Conservation (phyloP, 192 early-diverging fungal genomes). For the Spizellomyces punctatus region DNA sequence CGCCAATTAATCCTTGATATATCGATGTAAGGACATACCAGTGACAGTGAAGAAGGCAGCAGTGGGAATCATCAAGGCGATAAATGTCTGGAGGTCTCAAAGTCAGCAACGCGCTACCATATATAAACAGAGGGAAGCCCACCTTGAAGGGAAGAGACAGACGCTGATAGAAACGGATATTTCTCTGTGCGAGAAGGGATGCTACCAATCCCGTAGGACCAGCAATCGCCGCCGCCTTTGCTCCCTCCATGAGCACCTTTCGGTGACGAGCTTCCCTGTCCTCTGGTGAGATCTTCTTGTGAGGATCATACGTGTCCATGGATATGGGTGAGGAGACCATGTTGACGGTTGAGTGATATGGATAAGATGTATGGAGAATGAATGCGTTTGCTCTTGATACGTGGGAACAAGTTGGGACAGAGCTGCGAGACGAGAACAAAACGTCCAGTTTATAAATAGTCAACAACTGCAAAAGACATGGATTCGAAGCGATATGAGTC, state of each 20-base stretch:
- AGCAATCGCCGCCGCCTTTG: conserved; percentile 9
- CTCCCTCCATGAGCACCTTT: conserved; percentile 8
- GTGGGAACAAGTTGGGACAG: too few species aligned
- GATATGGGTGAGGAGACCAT: neutral
- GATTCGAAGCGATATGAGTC: too few species aligned
- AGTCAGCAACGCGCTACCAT: neutral
- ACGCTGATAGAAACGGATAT: conserved; percentile 9
- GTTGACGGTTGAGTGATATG: neutral
- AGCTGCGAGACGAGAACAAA: too few species aligned
- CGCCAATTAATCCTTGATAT: too few species aligned
- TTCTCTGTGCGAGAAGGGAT: conserved; percentile 2
- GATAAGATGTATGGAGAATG: too few species aligned
- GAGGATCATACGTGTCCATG: conserved; percentile 8
- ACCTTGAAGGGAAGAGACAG: conserved; percentile 19
- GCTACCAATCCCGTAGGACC: conserved; percentile 1
- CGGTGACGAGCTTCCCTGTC: conserved; percentile 13
- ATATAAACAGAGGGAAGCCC: too few species aligned
- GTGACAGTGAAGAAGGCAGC: conserved; percentile 18
- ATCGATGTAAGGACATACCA: neutral
- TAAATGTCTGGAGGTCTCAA: conserved; percentile 9
- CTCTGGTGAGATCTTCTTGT: neutral
- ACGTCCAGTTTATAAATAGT: too few species aligned
- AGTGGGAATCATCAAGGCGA: conserved; percentile 21
- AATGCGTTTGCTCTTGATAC: too few species aligned
- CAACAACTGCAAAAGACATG: too few species aligned